Percentiles rank a stretch among this genome's conserved stretches.
Conservation (phyloP, 208 protist genomes). For the Herpetomonas tarakana region DNA sequence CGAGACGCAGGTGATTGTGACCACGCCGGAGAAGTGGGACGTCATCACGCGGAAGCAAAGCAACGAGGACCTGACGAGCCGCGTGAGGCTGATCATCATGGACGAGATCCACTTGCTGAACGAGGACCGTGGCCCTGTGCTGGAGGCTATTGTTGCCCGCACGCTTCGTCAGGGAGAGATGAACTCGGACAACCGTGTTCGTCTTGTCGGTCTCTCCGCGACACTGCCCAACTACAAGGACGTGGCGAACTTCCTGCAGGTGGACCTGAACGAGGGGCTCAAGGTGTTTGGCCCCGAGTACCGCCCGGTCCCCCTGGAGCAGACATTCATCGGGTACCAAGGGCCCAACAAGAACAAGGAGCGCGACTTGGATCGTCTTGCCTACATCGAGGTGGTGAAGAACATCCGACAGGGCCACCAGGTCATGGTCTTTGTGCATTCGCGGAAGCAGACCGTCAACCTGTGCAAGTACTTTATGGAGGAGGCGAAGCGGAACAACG, state of each 20-base stretch:
- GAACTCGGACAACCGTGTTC: slow-evolving; percentile 87
- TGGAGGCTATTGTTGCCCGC: slow-evolving; percentile 98
- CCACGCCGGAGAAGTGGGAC: slow-evolving; percentile 99
- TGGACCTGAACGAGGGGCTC: slow-evolving; percentile 91
- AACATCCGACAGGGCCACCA: slow-evolving; percentile 95
- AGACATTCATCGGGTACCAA: slow-evolving; percentile 91
- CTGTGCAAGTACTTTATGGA: slow-evolving; percentile 91
- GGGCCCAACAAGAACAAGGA: slow-evolving; percentile 32
- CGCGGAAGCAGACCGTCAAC: slow-evolving; percentile 95
- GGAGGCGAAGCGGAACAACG: slow-evolving; percentile 54
- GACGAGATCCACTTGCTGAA: slow-evolving; percentile 99
- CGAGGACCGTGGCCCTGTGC: slow-evolving; percentile 97
- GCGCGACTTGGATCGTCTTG: slow-evolving; percentile 56
- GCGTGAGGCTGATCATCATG: slow-evolving; percentile 97
- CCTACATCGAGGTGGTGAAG: slow-evolving; percentile 71
- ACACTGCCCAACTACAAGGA: slow-evolving; percentile 99
- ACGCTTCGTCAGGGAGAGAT: slow-evolving; percentile 95
- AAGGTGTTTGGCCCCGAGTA: slow-evolving; percentile 97
- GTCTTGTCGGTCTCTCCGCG: slow-evolving; percentile 97
- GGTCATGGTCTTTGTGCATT: slow-evolving; percentile 99
- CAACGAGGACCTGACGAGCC: slow-evolving; percentile 90
- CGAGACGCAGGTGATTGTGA: slow-evolving; percentile 98
- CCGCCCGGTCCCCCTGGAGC: slow-evolving; percentile 96
- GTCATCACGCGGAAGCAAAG: slow-evolving; percentile 98
- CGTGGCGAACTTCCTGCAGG: slow-evolving; percentile 97